These are phyloP conservation scores for Parastagonospora avenae DNA, from an alignment of 2,329 filamentous ascomycete species.

Conservation along the genomic window DNA sequence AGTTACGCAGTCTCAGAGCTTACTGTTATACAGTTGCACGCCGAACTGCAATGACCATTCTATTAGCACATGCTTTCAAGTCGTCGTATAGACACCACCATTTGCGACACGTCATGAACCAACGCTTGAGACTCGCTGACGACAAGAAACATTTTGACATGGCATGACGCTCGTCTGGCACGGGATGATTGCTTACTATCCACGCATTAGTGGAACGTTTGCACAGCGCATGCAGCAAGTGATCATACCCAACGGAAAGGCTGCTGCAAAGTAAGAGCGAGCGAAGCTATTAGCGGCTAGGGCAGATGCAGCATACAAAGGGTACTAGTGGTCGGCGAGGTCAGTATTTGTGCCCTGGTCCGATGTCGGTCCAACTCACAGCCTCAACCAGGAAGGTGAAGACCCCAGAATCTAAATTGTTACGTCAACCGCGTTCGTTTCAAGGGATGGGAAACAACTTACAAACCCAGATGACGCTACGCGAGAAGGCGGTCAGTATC, in stretches of 20 bases:
- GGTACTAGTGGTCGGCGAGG: conserved; percentile 47
- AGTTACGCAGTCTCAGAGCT: conserved; percentile 34
- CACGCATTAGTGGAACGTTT: background rate
- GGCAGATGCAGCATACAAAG: conserved; percentile 56
- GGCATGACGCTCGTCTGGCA: background rate
- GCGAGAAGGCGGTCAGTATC: conserved; percentile 38
- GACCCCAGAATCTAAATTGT: conserved; percentile 72
- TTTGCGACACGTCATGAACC: no score
- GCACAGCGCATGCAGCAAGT: background rate
- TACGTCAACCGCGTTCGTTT: background rate
- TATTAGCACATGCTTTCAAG: background rate
- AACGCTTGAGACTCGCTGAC: background rate
- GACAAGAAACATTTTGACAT: background rate
- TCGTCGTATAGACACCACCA: background rate
- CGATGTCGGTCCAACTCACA: conserved; percentile 45
- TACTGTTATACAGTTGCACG: conserved; percentile 59
- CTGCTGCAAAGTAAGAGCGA: conserved; percentile 55
- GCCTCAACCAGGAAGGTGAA: conserved; percentile 83
- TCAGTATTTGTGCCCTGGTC: conserved; percentile 27
- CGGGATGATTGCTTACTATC: background rate
- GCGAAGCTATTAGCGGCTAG: conserved; percentile 58
- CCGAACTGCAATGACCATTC: conserved; percentile 39
- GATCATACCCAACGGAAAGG: conserved; percentile 45
- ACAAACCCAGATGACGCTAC: conserved; percentile 67
- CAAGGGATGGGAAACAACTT: background rate